phyloP scores from a whole-genome alignment of 163 green algal species.

The Chloromonas sp. region DNA sequence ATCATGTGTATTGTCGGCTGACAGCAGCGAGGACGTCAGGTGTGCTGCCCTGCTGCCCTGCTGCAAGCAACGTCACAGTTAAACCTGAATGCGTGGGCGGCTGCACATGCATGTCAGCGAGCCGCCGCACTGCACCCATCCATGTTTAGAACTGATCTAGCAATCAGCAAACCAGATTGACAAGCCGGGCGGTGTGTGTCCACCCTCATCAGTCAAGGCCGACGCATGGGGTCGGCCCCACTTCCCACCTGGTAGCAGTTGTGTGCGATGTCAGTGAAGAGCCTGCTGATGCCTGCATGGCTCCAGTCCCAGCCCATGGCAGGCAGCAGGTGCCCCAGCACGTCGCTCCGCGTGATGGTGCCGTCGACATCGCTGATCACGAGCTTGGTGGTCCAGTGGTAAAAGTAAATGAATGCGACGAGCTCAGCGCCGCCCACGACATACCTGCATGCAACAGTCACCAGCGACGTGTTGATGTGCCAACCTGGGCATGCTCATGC shows the following conservation, averaged over 20 bases:
- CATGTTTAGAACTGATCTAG: not conserved
- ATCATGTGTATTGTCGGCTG: too few species aligned
- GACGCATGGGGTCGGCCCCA: too few species aligned
- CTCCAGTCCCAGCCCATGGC: conserved; percentile 83
- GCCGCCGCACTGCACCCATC: not conserved
- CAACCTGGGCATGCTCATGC: too few species aligned
- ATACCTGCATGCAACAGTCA: not conserved
- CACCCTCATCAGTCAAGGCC: too few species aligned
- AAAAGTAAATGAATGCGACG: conserved; percentile 71
- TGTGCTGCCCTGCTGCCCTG: too few species aligned
- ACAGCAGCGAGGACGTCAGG: too few species aligned
- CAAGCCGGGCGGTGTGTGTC: too few species aligned
- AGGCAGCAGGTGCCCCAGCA: conserved; percentile 86
- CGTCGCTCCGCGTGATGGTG: conserved; percentile 83
- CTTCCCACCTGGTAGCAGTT: conserved; percentile 74
- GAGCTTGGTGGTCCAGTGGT: conserved; percentile 13
- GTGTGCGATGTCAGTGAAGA: conserved; percentile 67
- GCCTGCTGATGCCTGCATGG: conserved; percentile 73
- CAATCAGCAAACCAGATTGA: not conserved
- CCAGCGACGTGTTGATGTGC: too few species aligned
- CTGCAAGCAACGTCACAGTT: too few species aligned
- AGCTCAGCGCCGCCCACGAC: conserved; percentile 33
- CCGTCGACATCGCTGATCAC: conserved; percentile 92
- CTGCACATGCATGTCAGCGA: not conserved
- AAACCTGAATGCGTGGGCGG: too few species aligned